Conservation (phyloP, 2,329 filamentous ascomycete species). For the Pyrenophora graminea region DNA sequence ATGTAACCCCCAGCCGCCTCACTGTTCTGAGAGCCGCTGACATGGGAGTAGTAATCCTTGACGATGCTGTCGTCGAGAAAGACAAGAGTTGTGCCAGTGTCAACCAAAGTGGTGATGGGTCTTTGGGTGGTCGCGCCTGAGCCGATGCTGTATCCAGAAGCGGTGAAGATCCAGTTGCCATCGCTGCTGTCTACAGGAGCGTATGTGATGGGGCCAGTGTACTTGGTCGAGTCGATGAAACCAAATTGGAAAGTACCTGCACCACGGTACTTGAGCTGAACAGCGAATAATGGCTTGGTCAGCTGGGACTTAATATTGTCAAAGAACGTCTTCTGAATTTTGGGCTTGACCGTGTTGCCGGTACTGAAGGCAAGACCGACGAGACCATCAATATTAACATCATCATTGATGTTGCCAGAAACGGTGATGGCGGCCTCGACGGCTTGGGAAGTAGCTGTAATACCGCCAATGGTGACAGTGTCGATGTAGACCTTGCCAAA, state of each 20-base stretch:
- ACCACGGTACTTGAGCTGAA: constrained; percentile 58
- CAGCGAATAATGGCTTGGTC: constrained; percentile 61
- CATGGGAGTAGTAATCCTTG: constrained; percentile 62
- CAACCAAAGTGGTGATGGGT: constrained; percentile 63
- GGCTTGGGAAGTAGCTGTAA: constrained; percentile 64
- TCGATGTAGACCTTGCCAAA: constrained; percentile 69
- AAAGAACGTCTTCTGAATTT: constrained; percentile 61
- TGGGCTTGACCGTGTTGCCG: constrained; percentile 62
- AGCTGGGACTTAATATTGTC: constrained; percentile 60
- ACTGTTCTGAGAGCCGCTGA: constrained; percentile 58
- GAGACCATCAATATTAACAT: constrained; percentile 62
- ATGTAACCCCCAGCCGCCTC: constrained; percentile 58
- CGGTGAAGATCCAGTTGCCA: constrained; percentile 67
- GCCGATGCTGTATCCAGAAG: constrained; percentile 62
- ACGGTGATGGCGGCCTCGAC: constrained; percentile 67
- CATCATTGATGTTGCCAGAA: constrained; percentile 57
- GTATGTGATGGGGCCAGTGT: constrained; percentile 63
- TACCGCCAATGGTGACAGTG: constrained; percentile 63
- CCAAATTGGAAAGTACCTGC: constrained; percentile 61
- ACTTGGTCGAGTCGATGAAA: constrained; percentile 62
- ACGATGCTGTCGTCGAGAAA: constrained; percentile 61
- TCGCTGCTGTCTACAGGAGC: constrained; percentile 59
- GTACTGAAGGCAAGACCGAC: constrained; percentile 64
- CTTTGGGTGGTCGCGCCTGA: constrained; percentile 43
- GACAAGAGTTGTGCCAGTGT: constrained; percentile 72